Evolutionary conservation across 2,329 filamentous ascomycete species (phyloP).

Genomic region (Aspergillus udagawae): DNA sequence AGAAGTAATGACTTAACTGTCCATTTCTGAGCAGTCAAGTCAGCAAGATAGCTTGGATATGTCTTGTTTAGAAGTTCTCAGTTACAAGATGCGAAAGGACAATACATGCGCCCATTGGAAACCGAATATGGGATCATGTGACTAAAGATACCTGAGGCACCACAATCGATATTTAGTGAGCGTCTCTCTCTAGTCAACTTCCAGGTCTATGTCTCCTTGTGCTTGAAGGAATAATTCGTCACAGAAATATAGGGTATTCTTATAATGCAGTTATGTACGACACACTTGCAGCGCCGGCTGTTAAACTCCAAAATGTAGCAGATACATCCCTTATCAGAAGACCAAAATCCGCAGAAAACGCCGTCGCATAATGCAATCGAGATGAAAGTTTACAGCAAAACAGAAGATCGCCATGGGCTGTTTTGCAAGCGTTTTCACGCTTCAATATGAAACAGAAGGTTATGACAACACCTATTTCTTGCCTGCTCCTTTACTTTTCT

Average conservation of each 20-base stretch:
- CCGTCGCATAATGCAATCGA: slow-evolving; percentile 11
- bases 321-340: slow-evolving; percentile 1
- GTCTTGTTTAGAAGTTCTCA: neutral
- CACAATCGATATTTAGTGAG: neutral
- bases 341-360: slow-evolving; percentile 2
- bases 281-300: slow-evolving; percentile 4
- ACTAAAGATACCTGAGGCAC: neutral
- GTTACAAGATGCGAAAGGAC: neutral
- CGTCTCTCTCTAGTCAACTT: no score
- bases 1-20: neutral
- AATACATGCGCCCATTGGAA: neutral
- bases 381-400: neutral
- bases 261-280: neutral
- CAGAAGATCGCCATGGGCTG: neutral
- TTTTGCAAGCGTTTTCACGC: neutral
- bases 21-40: neutral
- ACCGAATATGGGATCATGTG: neutral
- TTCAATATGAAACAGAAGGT: neutral
- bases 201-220: neutral
- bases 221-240: neutral
- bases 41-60: neutral
- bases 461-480: slow-evolving; percentile 4
- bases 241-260: neutral
- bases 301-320: slow-evolving; percentile 5
- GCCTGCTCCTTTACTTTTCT: slow-evolving; percentile 10